A percentile compares a stretch with the other conserved stretches of the same genome.
phyloP scores from a whole-genome alignment of 2,329 filamentous ascomycete species.

The Fusarium xyrophilum region DNA sequence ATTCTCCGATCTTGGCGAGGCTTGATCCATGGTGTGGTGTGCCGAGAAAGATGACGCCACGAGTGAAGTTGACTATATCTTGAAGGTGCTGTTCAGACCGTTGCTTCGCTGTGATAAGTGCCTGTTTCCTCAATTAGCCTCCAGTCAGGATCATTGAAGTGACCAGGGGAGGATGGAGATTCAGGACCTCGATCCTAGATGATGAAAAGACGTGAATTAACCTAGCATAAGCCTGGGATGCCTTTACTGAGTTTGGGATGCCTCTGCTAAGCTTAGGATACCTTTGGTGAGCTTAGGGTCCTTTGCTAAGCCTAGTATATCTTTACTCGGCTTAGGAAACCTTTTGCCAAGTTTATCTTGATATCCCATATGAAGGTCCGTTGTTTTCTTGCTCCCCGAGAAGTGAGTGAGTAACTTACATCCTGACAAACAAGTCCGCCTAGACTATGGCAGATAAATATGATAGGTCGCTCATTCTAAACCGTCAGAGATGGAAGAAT shows the following conservation, averaged over 20 bases:
- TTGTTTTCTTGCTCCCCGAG: background rate
- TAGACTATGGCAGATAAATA: slow-evolving; percentile 31
- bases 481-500: too few relatives aligned
- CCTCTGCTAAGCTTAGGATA: fast-evolving
- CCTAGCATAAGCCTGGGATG: background rate
- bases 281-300: fast-evolving
- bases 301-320: fast-evolving
- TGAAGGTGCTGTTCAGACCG: slow-evolving; percentile 19
- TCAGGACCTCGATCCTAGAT: background rate
- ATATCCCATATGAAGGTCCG: background rate
- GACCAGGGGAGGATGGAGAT: background rate
- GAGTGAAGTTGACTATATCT: slow-evolving; percentile 7
- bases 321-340: fast-evolving
- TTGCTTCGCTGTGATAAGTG: slow-evolving; percentile 14
- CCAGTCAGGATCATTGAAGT: fast-evolving
- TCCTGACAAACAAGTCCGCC: slow-evolving; percentile 32
- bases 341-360: fast-evolving
- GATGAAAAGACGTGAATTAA: fast-evolving
- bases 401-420: background rate
- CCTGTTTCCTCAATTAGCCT: background rate
- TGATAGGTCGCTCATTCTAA: slow-evolving; percentile 18
- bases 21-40: slow-evolving; percentile 30
- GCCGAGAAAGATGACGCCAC: slow-evolving; percentile 23
- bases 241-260: fast-evolving
- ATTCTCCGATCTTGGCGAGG: slow-evolving; percentile 17